Evolutionary conservation across 768 basidiomycete species (phyloP), one percentile per base, ranked within the genome.

Genomic region (Lentinula aciculospora): DNA sequence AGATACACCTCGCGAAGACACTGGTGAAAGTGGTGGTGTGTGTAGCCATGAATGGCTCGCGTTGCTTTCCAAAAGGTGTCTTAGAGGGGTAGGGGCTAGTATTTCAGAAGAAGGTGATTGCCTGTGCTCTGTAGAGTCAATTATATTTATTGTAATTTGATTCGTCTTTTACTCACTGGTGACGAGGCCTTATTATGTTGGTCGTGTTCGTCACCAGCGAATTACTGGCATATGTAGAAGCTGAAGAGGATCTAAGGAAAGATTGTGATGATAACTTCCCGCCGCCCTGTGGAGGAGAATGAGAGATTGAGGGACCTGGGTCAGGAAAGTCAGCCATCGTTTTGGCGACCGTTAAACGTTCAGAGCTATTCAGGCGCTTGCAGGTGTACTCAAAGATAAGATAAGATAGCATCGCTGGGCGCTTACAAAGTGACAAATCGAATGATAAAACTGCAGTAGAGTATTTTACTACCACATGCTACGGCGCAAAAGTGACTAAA

Each of bases 1-100:
- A 2, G 82, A 81, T 2, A 70, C 65, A 10, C 72, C 70, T 25
- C 80, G 79, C 0, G 81, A 77, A 25, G 78, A 79, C n/a, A 70
- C 68, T 1, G 77, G 78, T 1, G 76, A 84, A 54, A 68, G 69
- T 13, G 74, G 76, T 29, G 72, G 76, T 4, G 69, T 76, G 32
- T 75, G 76, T 13, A 88, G 76, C 87, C 86, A 87, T 46, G 81
- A 77, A 53, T 80, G 79, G 58, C 81, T 82, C 42, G 83, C 81
- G 10, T 77, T 75, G 40, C 75, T 77, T 57, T 88, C 85, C 7
- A 89, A 72, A 56, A 84, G 74, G 64, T 88, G 84, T 57, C 84
- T 75, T 10, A 81, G 82, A n/a, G 87, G 87, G 25, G 82, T 77
- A 1, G 87, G 86, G 0, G 88, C 78, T 44, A 84, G 69, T 36